Base-by-base conservation (phyloP, 2,329 filamentous ascomycete genomes). In the Xylariaceae sp. region DNA sequence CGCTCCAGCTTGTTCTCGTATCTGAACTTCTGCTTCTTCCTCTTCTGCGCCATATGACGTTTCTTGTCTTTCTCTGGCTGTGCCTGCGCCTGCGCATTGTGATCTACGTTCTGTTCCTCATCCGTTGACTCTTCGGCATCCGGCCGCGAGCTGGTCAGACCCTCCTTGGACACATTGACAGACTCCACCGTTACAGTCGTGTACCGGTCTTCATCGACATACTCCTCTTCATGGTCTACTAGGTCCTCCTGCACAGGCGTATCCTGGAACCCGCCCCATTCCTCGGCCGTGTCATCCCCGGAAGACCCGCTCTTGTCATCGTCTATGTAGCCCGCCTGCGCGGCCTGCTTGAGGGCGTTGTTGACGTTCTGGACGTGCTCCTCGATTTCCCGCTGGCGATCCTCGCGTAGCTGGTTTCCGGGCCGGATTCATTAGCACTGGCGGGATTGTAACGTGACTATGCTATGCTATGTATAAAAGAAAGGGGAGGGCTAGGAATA, bases 161-260 rank as follows among this genome's bases (percentile, higher is more conserved):
- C 89, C 51, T 91, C 84, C 61, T 83, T 83, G 12, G 87, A 86
- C 15, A 95, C 81, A 58, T 86, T 87, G 62, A 99, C 90, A 10
- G 88, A 87, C 69, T 96, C 92, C 1, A 99, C 85, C 0, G 89
- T 96, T 22, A 99, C 94, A 0, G 90, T 96, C 0, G 94, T 97
- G 70, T 90, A 96, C 68, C 88, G 88, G 70, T 96, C 92, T 70
- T 97, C 94, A 70, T 99, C 94, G 61, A 96, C 83, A 72, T 96
- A 99, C 70, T 97, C 91, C 62, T 92, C 91, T 69, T 96, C 88
- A 62, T 89, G 85, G 67, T 95, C 85, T 42, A 94, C 73, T 10
- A 50, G 78, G 15, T 58, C 55, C 37, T 78, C 69, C 12, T 57
- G 57, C 32, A 70, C 71, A 16, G 73, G 71, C 34, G 69, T 61